Base-by-base conservation (phyloP, 805 yeast species). In the Myxozyma geophila region DNA sequence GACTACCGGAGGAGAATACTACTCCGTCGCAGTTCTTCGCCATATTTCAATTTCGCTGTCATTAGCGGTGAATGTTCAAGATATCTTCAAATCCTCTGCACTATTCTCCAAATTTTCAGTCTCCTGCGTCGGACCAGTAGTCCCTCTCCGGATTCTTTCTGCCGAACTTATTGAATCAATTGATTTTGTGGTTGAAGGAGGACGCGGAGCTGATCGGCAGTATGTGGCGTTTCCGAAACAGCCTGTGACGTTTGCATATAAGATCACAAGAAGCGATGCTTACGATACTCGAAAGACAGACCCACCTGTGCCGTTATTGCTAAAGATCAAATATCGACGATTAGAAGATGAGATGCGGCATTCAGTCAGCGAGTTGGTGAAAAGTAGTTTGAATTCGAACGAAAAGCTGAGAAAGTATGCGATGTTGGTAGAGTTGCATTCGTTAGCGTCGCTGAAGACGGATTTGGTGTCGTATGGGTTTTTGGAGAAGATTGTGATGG, bases 1-100 rank as follows among this genome's bases (percentile, higher is more conserved):
- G 50, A 60, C 70, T 62, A 57, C 64, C 28, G 65, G 62, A 13
- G 69, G 58, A 3, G 69, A 63, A 62, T 68, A 37, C 66, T 70
- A 55, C 68, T 72, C 55, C 19, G 72, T 54, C 67, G 57, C 67
- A 6, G 65, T 50, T 7, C 17, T 59, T 7, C 62, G 60, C 10
- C 56, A 52, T 28, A 50, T 56, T n/a, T 55, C 67, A 12, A 53
- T 64, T 17, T 75, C 83, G 0, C 77, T 90, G 44, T 79, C 83
- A 5, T 76, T 89, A 7, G 87, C 91, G 0, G 95, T 89, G 0
- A 85, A 90, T 1, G 96, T 89, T 1, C 93, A 89, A 70, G 96
- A 90, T 73, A 85, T 87, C 10, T 89, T 89, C 77, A 83, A 85
- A 67, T 74, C 82, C 2, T 73, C 81, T 17, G 76, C 79, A 36